Conservation (phyloP, 805 yeast species). For the Candida nanaspora region DNA sequence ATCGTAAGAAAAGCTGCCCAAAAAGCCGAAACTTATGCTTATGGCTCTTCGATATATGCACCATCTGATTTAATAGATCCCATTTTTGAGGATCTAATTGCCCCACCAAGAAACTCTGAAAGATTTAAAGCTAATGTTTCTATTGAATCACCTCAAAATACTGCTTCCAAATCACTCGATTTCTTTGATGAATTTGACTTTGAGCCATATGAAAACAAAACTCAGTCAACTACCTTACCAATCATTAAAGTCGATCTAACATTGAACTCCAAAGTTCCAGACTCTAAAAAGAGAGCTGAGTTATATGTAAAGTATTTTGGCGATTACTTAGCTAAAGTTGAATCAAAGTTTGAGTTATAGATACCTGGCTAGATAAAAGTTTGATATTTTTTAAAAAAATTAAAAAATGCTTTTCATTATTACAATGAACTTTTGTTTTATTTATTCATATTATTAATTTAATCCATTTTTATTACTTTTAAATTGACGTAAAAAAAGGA, state of each 20-base stretch:
- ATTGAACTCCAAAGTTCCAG: constrained; percentile 32
- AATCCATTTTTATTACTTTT: too few relatives aligned
- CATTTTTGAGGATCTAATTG: constrained; percentile 49
- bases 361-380: too few relatives aligned
- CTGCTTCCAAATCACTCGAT: constrained; percentile 7
- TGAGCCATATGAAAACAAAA: constrained; percentile 13
- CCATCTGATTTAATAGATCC: constrained; percentile 49
- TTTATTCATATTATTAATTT: too few relatives aligned
- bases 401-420: too few relatives aligned
- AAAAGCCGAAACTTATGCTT: constrained; percentile 38
- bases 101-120: constrained; percentile 33
- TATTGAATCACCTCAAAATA: constrained; percentile 12
- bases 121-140: constrained; percentile 32
- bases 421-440: too few relatives aligned
- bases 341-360: constrained; percentile 5
- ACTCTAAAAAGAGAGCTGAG: constrained; percentile 40
- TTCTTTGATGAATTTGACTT: constrained; percentile 18
- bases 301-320: constrained; percentile 20
- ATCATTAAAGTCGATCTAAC: constrained; percentile 29
- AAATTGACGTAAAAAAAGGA: too few relatives aligned
- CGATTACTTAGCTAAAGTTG: constrained; percentile 13
- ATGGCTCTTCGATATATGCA: constrained; percentile 25
- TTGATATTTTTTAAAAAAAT: too few relatives aligned
- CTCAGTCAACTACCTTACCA: constrained; percentile 16
- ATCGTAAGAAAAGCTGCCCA: constrained; percentile 36